Evolutionary conservation across 768 basidiomycete genomes (phyloP).

Genomic region (Kwoniella dendrophila): DNA sequence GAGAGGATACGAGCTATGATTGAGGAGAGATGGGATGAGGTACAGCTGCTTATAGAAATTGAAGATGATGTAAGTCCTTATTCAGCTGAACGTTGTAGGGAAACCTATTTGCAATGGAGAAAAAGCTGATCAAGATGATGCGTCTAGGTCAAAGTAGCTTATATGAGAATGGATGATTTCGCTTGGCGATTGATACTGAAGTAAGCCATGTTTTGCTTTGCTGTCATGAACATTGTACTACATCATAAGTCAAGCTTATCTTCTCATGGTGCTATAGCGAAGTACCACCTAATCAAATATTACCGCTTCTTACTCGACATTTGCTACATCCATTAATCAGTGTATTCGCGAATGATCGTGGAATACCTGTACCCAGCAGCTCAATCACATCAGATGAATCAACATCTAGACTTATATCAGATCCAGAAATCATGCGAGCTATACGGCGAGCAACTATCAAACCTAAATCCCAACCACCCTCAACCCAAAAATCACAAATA

Average conservation of each 20-base stretch:
- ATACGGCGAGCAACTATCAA: conserved; percentile 3
- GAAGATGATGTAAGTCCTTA: conserved; percentile 33
- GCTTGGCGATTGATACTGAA: conserved; percentile 37
- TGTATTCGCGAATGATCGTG: conserved; percentile 18
- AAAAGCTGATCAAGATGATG: background rate
- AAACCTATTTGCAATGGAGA: background rate
- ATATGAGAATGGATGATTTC: conserved; percentile 22
- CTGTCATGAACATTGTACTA: background rate
- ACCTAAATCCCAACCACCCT: background rate
- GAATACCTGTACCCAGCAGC: conserved; percentile 6
- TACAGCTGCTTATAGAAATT: conserved; percentile 25
- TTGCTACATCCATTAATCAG: conserved; percentile 15
- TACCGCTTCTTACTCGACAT: conserved; percentile 22
- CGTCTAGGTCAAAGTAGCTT: conserved; percentile 1
- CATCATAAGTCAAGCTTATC: too few species aligned
- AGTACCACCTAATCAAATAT: background rate
- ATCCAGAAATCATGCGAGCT: conserved; percentile 14
- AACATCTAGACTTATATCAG: conserved; percentile 9
- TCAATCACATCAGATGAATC: conserved; percentile 6
- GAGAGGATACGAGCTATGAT: conserved; percentile 23
- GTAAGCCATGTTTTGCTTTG: conserved; percentile 12
- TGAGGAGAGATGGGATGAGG: conserved; percentile 26
- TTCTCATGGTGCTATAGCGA: background rate
- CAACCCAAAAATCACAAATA: background rate
- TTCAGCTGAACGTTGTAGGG: background rate